Percentiles rank a stretch among this genome's conserved stretches.
phyloP scores from a whole-genome alignment of 306 rosid species.

The Castanea mollissima region DNA sequence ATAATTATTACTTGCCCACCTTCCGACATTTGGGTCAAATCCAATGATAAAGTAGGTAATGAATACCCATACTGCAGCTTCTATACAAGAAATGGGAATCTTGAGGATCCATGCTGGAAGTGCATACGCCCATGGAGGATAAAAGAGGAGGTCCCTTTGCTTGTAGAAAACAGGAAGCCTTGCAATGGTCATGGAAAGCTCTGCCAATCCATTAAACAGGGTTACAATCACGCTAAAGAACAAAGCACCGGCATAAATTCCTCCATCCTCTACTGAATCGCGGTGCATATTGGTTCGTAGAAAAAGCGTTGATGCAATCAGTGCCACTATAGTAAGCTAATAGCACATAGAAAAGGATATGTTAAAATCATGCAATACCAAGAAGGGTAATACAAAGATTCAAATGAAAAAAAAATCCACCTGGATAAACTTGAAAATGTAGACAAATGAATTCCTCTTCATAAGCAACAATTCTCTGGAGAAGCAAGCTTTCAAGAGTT shows the following conservation, averaged over 20 bases:
- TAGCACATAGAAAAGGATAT: too few species aligned
- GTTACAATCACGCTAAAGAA: constrained; percentile 21
- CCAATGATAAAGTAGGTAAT: too few species aligned
- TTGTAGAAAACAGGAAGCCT: constrained; percentile 44
- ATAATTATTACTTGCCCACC: too few species aligned
- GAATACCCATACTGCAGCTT: too few species aligned
- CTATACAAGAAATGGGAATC: too few species aligned
- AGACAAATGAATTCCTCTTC: constrained; percentile 46
- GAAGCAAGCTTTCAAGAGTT: constrained; percentile 41
- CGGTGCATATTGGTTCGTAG: too few species aligned
- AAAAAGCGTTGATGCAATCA: too few species aligned
- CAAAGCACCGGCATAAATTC: constrained; percentile 33
- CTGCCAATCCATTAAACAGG: constrained; percentile 40
- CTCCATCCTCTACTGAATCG: constrained; percentile 23
- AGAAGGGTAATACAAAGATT: too few species aligned
- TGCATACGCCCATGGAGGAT: constrained; percentile 44
- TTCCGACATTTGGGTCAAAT: too few species aligned
- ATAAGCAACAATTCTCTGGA: constrained; percentile 39
- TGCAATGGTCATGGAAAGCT: constrained; percentile 34
- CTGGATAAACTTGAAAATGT: constrained; percentile 38
- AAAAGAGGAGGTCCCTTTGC: constrained; percentile 44
- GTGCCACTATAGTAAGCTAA: too few species aligned
- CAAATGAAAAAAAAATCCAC: constrained; percentile 12
- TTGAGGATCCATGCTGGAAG: constrained; percentile 18
- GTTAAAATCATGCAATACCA: too few species aligned